Conservation (phyloP, 331 rosid genomes). For the Erythrophleum ivorense region DNA sequence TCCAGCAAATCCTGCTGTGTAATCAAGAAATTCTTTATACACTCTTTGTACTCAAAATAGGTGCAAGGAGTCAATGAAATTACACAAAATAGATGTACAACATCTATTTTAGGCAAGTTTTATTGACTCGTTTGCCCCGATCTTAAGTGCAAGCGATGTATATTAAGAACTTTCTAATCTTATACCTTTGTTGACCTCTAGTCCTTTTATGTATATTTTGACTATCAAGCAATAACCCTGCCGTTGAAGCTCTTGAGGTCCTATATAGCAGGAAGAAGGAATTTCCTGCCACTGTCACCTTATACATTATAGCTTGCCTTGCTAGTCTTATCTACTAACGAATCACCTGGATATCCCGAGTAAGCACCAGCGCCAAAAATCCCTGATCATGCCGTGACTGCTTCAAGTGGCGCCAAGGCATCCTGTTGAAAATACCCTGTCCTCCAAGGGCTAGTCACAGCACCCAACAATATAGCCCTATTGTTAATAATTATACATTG, state of each 20-base stretch:
- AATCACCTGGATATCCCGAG: conserved; percentile 46
- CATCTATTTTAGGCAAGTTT: neutral
- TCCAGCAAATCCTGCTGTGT: neutral
- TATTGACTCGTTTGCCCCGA: neutral
- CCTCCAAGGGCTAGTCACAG: conserved; percentile 43
- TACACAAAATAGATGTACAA: neutral
- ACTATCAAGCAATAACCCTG: conserved; percentile 30
- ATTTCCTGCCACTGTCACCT: conserved; percentile 41
- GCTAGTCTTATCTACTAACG: conserved; percentile 30
- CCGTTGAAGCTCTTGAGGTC: conserved; percentile 25
- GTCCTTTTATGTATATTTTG: neutral
- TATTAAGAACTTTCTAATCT: neutral
- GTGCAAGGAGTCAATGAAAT: neutral
- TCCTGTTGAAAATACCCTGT: conserved; percentile 42
- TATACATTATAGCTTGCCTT: conserved; percentile 40
- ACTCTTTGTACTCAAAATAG: neutral
- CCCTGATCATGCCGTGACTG: conserved; percentile 45
- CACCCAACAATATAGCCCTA: conserved; percentile 39
- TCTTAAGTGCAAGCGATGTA: too few relatives aligned
- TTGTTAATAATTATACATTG: conserved; percentile 36
- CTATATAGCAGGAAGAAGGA: conserved; percentile 50
- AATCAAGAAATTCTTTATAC: neutral
- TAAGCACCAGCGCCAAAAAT: conserved; percentile 39
- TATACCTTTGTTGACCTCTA: too few relatives aligned
- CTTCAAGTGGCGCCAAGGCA: conserved; percentile 43